Evolutionary conservation across 441 rosid genomes (phyloP).

Genomic region (Metrosideros polymorpha): DNA sequence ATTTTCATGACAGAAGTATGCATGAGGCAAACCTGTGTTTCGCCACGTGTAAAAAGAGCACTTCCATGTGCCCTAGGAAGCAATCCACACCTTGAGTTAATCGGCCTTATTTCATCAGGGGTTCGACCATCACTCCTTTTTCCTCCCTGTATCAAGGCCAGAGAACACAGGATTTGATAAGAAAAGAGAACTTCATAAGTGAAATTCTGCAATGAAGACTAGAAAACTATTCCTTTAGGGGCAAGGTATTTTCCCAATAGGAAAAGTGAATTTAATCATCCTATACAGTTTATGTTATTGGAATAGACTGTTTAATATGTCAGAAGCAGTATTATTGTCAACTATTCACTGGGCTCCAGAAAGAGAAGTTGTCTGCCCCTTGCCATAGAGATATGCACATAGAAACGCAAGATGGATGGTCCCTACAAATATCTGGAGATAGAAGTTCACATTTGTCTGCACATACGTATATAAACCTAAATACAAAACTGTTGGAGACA

Average conservation of each 20-base stretch:
- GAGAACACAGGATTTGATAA: not conserved
- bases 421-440: not conserved
- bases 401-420: not conserved
- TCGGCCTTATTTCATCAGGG: slow-evolving; percentile 72
- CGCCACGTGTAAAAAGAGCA: slow-evolving; percentile 98
- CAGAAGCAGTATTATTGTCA: not conserved
- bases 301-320: not conserved
- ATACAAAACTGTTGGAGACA: not conserved
- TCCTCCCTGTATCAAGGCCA: slow-evolving; percentile 55
- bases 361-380: not conserved
- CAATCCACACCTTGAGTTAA: slow-evolving; percentile 80
- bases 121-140: slow-evolving; percentile 97
- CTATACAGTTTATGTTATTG: not conserved
- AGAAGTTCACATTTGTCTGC: not conserved
- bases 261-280: not conserved
- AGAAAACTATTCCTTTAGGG: not conserved
- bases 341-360: not conserved
- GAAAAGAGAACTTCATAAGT: not conserved
- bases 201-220: not conserved
- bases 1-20: not conserved
- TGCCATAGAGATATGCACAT: not conserved
- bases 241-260: not conserved
- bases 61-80: slow-evolving; percentile 99
- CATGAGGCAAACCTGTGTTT: slow-evolving; percentile 70
- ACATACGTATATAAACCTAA: not conserved